These are phyloP conservation scores for Phaeosphaeria sp. DNA, from an alignment of 2,329 filamentous ascomycete species.

Conservation along the genomic window DNA sequence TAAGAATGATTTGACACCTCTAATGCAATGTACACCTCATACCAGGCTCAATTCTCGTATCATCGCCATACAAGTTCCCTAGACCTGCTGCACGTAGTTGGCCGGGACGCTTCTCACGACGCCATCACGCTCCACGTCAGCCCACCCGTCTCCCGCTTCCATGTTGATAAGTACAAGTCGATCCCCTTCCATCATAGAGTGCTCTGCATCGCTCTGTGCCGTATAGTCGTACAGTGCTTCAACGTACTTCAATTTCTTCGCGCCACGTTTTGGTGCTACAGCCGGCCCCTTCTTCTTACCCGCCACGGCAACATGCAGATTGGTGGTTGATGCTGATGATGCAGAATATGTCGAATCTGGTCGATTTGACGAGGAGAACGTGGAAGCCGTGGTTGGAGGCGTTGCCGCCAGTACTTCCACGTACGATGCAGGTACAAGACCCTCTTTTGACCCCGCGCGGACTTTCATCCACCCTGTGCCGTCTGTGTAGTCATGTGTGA, in stretches of 20 bases:
- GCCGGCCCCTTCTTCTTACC: conserved; percentile 88
- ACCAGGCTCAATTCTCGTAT: conserved; percentile 17
- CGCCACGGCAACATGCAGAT: conserved; percentile 44
- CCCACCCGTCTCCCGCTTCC: conserved; percentile 94
- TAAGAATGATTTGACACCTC: conserved; percentile 2
- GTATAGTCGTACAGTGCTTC: conserved; percentile 92
- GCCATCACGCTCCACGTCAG: conserved; percentile 92
- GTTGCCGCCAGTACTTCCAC: conserved; percentile 66
- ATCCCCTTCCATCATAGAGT: conserved; percentile 90
- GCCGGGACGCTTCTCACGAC: conserved; percentile 88
- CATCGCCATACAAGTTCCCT: conserved; percentile 24
- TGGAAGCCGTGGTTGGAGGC: conserved; percentile 47
- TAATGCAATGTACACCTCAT: conserved; percentile 3
- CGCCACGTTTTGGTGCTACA: conserved; percentile 87
- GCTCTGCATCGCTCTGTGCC: conserved; percentile 84
- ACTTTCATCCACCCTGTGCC: conserved; percentile 92
- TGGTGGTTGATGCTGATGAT: conserved; percentile 76
- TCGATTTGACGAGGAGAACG: conserved; percentile 44
- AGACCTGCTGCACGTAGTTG: conserved; percentile 85
- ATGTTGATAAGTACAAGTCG: conserved; percentile 87
- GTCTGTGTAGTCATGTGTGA: conserved; percentile 61
- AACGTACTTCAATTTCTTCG: conserved; percentile 93
- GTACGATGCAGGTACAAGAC: conserved; percentile 87
- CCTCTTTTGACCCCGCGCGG: conserved; percentile 75
- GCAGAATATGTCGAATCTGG: conserved; percentile 71